Evolutionary conservation across 768 basidiomycete species (phyloP).

Genomic region (Xanthoconium purpureum): DNA sequence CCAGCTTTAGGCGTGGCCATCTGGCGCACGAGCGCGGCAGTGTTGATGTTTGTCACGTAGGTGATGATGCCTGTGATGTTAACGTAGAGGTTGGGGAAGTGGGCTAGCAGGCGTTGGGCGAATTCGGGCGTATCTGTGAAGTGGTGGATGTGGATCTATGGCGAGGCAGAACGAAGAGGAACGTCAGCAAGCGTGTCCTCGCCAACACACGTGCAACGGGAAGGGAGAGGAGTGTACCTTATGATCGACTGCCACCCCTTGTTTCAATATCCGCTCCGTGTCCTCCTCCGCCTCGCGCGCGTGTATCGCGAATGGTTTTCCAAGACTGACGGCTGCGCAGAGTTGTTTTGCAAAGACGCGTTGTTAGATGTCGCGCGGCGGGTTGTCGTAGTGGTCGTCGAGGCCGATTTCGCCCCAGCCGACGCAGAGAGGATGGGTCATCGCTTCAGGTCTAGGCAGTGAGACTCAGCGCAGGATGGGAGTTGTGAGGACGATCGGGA

Average conservation of each 20-base stretch:
- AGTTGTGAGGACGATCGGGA: not conserved
- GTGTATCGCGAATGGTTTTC: conserved; percentile 82
- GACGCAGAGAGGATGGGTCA: conserved; percentile 77
- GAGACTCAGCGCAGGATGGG: not conserved
- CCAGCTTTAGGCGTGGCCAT: conserved; percentile 42
- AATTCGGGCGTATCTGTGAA: conserved; percentile 81
- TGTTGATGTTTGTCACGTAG: conserved; percentile 72
- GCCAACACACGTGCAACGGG: not conserved
- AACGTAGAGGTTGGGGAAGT: conserved; percentile 81
- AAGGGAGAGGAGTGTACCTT: conserved; percentile 38
- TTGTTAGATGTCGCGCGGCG: conserved; percentile 66
- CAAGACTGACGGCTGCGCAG: conserved; percentile 59
- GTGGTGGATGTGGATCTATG: conserved; percentile 81
- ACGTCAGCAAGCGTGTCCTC: no score
- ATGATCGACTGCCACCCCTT: conserved; percentile 69
- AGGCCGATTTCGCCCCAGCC: conserved; percentile 89
- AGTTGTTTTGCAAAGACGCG: conserved; percentile 68
- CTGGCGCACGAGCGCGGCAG: conserved; percentile 59
- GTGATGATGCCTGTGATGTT: conserved; percentile 87
- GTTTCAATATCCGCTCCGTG: conserved; percentile 73
- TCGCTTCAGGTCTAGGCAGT: conserved; percentile 60
- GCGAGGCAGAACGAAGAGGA: no score
- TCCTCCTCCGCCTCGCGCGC: conserved; percentile 85
- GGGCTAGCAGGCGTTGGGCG: conserved; percentile 62
- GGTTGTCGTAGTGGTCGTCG: conserved; percentile 81